A percentile compares a stretch with the other conserved stretches of the same genome.
Conservation (phyloP, 495 filamentous ascomycete species). For the Trypethelium eluteriae region DNA sequence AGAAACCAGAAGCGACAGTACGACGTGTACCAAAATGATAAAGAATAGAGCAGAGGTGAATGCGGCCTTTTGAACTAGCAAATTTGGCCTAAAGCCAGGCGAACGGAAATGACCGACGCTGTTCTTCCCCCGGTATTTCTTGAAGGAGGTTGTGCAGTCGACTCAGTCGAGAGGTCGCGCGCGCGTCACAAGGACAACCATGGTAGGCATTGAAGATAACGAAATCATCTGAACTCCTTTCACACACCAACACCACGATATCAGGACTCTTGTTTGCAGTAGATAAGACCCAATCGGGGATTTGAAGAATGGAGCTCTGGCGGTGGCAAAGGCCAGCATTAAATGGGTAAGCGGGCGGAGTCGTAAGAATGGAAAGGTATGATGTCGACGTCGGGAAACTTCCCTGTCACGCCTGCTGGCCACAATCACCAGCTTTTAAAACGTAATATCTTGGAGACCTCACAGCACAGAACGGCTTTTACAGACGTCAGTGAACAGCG, state of each 20-base stretch:
- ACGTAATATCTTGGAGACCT: not conserved
- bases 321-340: not conserved
- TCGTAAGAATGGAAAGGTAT: not conserved
- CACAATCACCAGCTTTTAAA: not conserved
- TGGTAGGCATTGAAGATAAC: not conserved
- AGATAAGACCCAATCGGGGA: not conserved
- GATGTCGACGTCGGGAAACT: not conserved
- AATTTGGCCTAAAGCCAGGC: not conserved
- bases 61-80: not conserved
- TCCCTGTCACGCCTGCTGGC: not conserved
- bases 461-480: no score
- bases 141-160: conserved; percentile 8
- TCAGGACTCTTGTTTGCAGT: not conserved
- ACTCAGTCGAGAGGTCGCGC: conserved; percentile 14
- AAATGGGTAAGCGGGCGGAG: not conserved
- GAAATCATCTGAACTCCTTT: conserved; percentile 4
- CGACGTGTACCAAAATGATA: not conserved
- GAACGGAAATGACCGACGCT: not conserved
- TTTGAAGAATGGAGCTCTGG: not conserved
- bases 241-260: not conserved
- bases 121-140: not conserved
- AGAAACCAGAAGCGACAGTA: not conserved
- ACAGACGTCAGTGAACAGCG: no score
- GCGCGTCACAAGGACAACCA: conserved; percentile 23
- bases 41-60: no score